These are phyloP conservation scores for Fraxinus velutina DNA, from an alignment of 305 asterid species.

Conservation along the genomic window DNA sequence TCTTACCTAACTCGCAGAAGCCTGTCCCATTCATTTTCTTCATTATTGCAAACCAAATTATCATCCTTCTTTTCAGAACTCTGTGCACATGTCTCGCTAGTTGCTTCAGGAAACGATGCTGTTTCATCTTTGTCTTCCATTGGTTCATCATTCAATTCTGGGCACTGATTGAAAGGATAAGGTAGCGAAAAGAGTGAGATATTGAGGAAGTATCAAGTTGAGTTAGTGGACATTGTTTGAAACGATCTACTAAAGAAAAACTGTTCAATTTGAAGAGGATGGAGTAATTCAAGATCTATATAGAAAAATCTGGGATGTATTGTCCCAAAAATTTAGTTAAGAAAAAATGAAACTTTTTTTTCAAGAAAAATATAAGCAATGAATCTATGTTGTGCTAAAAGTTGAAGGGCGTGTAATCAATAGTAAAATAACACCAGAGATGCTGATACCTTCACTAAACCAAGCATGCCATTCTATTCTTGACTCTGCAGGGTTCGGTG, in stretches of 20 bases:
- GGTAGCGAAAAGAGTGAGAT: background rate
- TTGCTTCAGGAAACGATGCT: conserved; percentile 40
- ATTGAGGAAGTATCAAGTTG: background rate
- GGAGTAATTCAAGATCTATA: background rate
- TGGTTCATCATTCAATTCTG: conserved; percentile 84
- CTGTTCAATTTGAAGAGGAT: background rate
- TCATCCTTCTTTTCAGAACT: conserved; percentile 61
- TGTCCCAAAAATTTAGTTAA: background rate
- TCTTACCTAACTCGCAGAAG: conserved; percentile 87
- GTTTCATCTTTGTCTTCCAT: conserved; percentile 66
- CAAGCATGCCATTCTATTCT: conserved; percentile 80
- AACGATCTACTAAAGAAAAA: background rate
- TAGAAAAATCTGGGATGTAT: background rate
- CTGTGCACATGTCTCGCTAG: conserved; percentile 41
- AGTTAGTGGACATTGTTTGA: background rate
- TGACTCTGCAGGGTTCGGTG: conserved; percentile 54
- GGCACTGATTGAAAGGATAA: conserved; percentile 39
- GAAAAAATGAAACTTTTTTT: background rate
- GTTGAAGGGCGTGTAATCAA: conserved; percentile 9
- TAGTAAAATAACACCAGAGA: conserved; percentile 21
- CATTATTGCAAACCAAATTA: conserved; percentile 38
- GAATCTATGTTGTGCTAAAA: background rate
- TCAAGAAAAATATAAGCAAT: background rate
- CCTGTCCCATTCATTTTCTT: conserved; percentile 94
- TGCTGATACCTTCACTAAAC: conserved; percentile 74